Percentiles rank a stretch among this genome's conserved stretches.
These are phyloP conservation scores for Dipteronia sinensis DNA, from an alignment of 345 rosid species.

Conservation along the genomic window DNA sequence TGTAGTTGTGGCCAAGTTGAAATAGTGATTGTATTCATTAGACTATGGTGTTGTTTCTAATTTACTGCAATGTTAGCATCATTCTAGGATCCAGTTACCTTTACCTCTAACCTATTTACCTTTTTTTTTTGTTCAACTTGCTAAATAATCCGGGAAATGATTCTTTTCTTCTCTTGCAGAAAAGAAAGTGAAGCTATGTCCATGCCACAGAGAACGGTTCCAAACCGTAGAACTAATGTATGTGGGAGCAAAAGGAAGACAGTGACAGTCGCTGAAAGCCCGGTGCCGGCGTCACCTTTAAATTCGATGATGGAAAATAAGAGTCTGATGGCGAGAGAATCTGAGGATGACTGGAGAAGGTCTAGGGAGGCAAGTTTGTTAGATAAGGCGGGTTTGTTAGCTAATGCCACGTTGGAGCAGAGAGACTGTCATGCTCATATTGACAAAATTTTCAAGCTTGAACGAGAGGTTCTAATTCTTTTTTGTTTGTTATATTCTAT, in stretches of 20 bases:
- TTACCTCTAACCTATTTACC: not conserved
- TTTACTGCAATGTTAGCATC: not conserved
- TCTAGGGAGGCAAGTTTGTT: conserved; percentile 79
- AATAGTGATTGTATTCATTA: not conserved
- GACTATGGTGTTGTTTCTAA: not conserved
- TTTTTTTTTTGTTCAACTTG: not conserved
- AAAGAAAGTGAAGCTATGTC: conserved; percentile 47
- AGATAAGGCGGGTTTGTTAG: too few relatives aligned
- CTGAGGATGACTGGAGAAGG: conserved; percentile 78
- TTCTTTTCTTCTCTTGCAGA: conserved; percentile 38
- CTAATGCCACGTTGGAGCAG: conserved; percentile 55
- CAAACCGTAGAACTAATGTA: conserved; percentile 16
- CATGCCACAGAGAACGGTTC: conserved; percentile 58
- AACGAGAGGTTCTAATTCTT: conserved; percentile 54
- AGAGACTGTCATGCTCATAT: conserved; percentile 67
- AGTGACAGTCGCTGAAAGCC: conserved; percentile 45
- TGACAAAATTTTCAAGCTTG: conserved; percentile 61
- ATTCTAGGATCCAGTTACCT: not conserved
- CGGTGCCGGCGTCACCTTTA: conserved; percentile 53
- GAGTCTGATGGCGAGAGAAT: conserved; percentile 24
- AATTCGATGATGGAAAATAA: conserved; percentile 35
- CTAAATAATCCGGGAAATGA: not conserved
- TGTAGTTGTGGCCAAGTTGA: too few relatives aligned
- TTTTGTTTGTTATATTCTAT: not conserved
- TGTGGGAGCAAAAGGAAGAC: conserved; percentile 59